Evolutionary conservation across 495 filamentous ascomycete genomes (phyloP).

Genomic region (Neurospora tetrasperma): DNA sequence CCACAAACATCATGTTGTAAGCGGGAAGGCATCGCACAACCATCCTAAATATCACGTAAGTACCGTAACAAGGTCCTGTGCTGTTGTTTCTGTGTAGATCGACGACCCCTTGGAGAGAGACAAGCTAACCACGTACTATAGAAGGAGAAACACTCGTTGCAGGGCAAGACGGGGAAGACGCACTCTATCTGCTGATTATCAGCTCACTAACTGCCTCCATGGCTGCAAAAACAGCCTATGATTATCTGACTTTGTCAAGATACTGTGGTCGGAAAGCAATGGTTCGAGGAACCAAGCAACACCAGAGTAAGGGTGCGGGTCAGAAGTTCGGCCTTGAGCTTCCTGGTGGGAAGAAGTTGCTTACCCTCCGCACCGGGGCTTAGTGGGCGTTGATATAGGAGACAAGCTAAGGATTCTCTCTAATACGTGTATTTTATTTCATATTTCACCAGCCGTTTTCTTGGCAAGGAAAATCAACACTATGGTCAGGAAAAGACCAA

Average conservation of each 20-base stretch:
- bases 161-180: constrained; percentile 83
- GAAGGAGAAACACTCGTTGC: constrained; percentile 71
- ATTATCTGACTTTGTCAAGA: not conserved
- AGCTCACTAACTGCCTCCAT: not conserved
- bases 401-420: not conserved
- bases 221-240: not conserved
- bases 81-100: constrained; percentile 1
- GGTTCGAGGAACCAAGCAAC: not conserved
- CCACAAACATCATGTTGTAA: constrained; percentile 42
- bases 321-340: not conserved
- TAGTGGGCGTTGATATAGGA: not conserved
- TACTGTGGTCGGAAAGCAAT: not conserved
- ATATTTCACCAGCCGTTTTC: not conserved
- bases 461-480: not conserved
- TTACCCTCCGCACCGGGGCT: not conserved
- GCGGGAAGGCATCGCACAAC: constrained; percentile 45
- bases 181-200: constrained; percentile 58
- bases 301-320: not conserved
- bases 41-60: constrained; percentile 51
- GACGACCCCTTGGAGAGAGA: not conserved
- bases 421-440: not conserved
- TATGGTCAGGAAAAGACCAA: not conserved
- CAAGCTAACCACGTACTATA: constrained; percentile 22
- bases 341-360: not conserved
- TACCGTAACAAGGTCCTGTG: constrained; percentile 8